Conservation (phyloP, 345 rosid genomes). For the Camelina laxa region DNA sequence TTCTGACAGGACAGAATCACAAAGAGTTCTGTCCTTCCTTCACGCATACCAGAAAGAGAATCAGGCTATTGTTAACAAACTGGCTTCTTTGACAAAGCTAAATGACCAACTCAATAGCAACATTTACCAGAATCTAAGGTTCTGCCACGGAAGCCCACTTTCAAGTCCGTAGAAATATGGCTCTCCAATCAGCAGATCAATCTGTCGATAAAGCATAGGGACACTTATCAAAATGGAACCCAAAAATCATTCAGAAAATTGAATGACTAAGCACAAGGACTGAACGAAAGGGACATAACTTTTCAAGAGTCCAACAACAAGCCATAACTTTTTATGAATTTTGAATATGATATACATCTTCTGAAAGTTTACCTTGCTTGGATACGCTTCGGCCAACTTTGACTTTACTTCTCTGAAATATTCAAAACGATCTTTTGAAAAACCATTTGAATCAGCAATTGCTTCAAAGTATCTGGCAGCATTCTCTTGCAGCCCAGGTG, state of each 20-base stretch:
- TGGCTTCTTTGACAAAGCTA: constrained; percentile 15
- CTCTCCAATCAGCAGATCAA: constrained; percentile 84
- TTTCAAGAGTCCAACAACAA: constrained; percentile 18
- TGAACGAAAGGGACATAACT: background rate
- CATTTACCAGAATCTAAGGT: constrained; percentile 88
- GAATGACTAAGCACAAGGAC: constrained; percentile 5
- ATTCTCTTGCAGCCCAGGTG: constrained; percentile 71
- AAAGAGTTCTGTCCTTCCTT: constrained; percentile 83
- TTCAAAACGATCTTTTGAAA: constrained; percentile 59
- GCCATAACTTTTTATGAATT: background rate
- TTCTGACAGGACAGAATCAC: constrained; percentile 67
- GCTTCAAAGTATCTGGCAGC: constrained; percentile 65
- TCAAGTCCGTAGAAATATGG: constrained; percentile 82
- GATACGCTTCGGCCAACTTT: constrained; percentile 52
- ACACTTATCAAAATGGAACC: constrained; percentile 14
- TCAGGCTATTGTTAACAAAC: constrained; percentile 18
- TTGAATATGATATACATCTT: background rate
- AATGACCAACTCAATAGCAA: constrained; percentile 17
- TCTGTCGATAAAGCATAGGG: constrained; percentile 49
- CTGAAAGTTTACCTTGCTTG: constrained; percentile 54
- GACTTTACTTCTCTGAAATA: constrained; percentile 53
- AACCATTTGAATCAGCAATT: constrained; percentile 66
- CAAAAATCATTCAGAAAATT: background rate
- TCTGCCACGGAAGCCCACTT: constrained; percentile 88
- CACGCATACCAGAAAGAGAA: constrained; percentile 27